phyloP scores from a whole-genome alignment of 108 stramenopile species.

The Cyclotella atomus region DNA sequence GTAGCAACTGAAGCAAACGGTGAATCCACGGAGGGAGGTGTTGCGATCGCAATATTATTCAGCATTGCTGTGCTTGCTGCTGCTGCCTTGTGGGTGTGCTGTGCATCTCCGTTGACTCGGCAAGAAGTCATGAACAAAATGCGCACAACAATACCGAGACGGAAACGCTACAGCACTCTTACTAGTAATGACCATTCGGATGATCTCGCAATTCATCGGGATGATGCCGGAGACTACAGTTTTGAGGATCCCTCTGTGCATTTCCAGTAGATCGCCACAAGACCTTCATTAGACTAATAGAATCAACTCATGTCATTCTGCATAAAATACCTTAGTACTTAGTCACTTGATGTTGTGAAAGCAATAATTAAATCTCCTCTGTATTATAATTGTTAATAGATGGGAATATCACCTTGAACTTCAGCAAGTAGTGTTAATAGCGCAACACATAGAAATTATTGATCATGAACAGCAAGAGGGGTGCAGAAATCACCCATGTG shows the following conservation, averaged over 20 bases:
- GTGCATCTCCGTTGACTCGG: conserved; percentile 17
- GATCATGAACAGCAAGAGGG: conserved; percentile 45
- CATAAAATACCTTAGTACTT: no score
- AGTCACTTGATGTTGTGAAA: no score
- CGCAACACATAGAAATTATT: not conserved
- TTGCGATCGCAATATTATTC: conserved; percentile 11
- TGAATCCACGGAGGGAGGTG: not conserved
- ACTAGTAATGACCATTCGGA: not conserved
- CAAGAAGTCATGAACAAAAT: not conserved
- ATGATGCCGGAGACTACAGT: not conserved
- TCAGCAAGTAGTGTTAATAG: no score
- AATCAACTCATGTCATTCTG: no score
- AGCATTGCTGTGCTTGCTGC: not conserved
- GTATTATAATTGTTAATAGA: no score
- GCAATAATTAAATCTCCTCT: no score
- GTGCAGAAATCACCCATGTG: conserved; percentile 58
- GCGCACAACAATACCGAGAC: not conserved
- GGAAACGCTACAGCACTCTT: not conserved
- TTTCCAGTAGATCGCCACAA: no score
- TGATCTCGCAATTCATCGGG: not conserved
- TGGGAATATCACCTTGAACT: no score
- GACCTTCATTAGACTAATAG: no score
- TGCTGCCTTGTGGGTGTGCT: conserved; percentile 11
- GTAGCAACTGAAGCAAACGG: not conserved
- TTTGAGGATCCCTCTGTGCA: no score